These are phyloP conservation scores for Pichia norvegensis DNA, from an alignment of 1,139 yeast genomes.

Conservation along the genomic window DNA sequence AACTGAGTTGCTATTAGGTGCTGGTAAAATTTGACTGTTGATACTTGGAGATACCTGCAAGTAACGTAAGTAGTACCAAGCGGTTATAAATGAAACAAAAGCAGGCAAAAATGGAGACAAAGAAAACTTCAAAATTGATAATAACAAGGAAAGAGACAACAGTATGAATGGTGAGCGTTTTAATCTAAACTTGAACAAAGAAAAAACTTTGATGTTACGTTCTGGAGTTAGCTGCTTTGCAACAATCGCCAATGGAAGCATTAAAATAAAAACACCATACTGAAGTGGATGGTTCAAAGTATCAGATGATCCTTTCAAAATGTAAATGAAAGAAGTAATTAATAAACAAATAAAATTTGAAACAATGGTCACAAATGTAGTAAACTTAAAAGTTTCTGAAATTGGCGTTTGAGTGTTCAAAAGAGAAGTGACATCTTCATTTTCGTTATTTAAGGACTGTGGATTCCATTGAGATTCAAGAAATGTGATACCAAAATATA, in stretches of 20 bases:
- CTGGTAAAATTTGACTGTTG: slow-evolving; percentile 22
- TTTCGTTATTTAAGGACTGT: slow-evolving; percentile 11
- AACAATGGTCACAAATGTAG: slow-evolving; percentile 47
- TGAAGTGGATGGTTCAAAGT: slow-evolving; percentile 25
- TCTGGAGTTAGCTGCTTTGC: slow-evolving; percentile 87
- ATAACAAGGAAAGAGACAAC: slow-evolving; percentile 36
- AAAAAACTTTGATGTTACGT: slow-evolving; percentile 64
- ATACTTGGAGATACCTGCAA: slow-evolving; percentile 41
- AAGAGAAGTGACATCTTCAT: slow-evolving; percentile 37
- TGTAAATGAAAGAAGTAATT: slow-evolving; percentile 28
- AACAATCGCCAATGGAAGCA: slow-evolving; percentile 74
- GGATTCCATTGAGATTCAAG: slow-evolving; percentile 44
- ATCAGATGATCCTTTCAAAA: slow-evolving; percentile 31
- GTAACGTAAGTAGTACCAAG: slow-evolving; percentile 75
- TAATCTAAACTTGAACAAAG: slow-evolving; percentile 60
- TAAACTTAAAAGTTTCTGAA: slow-evolving; percentile 40
- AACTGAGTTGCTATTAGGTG: slow-evolving; percentile 6
- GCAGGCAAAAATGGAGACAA: slow-evolving; percentile 55
- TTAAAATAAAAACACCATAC: slow-evolving; percentile 64
- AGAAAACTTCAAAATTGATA: slow-evolving; percentile 37
- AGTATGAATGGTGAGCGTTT: slow-evolving; percentile 67
- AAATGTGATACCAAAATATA: slow-evolving; percentile 46
- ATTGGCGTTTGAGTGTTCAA: slow-evolving; percentile 15
- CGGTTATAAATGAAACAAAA: slow-evolving; percentile 55
- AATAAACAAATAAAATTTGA: slow-evolving; percentile 50